phyloP scores from a whole-genome alignment of 2,329 filamentous ascomycete genomes.

The Fusarium pseudonygamai region DNA sequence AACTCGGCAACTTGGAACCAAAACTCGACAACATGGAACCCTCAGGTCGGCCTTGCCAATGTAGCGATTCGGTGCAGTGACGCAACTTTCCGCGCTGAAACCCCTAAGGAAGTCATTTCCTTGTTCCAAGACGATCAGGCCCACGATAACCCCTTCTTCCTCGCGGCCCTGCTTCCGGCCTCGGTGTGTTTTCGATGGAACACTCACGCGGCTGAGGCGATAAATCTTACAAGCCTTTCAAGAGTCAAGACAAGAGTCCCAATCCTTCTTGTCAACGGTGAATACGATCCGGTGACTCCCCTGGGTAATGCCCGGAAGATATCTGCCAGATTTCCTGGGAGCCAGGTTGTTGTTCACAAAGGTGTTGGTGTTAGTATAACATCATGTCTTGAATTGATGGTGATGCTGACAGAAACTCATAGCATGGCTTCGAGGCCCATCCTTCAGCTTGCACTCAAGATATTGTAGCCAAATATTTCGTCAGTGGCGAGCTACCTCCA shows the following conservation, averaged over 20 bases:
- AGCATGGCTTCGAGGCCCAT: accelerated
- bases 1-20: not conserved
- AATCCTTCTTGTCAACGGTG: not conserved
- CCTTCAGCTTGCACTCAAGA: accelerated
- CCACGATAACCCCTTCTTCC: not conserved
- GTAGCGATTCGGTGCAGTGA: not conserved
- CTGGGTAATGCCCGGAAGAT: not conserved
- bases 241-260: not conserved
- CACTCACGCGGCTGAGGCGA: not conserved
- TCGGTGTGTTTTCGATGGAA: not conserved
- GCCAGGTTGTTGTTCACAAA: not conserved
- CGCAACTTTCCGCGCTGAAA: not conserved
- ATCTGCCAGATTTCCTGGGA: not conserved
- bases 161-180: too few relatives aligned
- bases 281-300: not conserved
- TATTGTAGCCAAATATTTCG: not conserved
- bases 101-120: too few relatives aligned
- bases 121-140: too few relatives aligned
- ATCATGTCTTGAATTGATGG: not conserved
- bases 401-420: not conserved
- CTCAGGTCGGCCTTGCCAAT: not conserved
- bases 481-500: accelerated
- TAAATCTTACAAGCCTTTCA: not conserved
- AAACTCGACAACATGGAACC: too few relatives aligned
- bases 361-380: not conserved